These are phyloP conservation scores for Hypoxylon sp. DNA, from an alignment of 2,329 filamentous ascomycete genomes.

Conservation along the genomic window DNA sequence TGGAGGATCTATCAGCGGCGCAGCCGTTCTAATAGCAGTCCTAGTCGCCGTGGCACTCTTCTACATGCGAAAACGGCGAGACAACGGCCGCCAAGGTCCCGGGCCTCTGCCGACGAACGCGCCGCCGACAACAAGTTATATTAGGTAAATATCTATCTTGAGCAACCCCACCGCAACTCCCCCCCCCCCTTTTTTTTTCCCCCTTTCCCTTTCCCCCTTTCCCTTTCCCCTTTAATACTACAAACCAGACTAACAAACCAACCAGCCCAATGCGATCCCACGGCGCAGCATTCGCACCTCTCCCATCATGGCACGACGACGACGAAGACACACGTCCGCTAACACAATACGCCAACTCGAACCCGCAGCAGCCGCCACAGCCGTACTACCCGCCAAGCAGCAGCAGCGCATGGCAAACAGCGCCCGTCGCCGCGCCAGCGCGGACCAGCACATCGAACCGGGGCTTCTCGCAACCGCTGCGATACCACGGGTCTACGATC, in stretches of 20 bases:
- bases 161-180: no score
- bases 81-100: conserved; percentile 61
- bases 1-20: conserved; percentile 68
- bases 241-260: conserved; percentile 28
- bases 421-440: conserved; percentile 1
- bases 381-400: conserved; percentile 29
- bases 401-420: conserved; percentile 31
- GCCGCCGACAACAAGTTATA: conserved; percentile 58
- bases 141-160: conserved; percentile 56
- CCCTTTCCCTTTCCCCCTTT: no score
- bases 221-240: not conserved
- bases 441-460: conserved; percentile 21
- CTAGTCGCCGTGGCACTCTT: conserved; percentile 62
- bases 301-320: conserved; percentile 55
- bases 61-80: conserved; percentile 61
- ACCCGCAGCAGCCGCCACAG: conserved; percentile 14
- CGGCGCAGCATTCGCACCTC: conserved; percentile 58
- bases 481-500: conserved; percentile 47
- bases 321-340: conserved; percentile 48
- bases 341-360: conserved; percentile 25
- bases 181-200: no score
- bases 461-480: conserved; percentile 46
- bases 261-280: conserved; percentile 53
- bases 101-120: conserved; percentile 54
- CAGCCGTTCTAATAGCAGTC: conserved; percentile 63